Evolutionary conservation across 2,329 filamentous ascomycete genomes (phyloP).

Genomic region (Colletotrichum musae): DNA sequence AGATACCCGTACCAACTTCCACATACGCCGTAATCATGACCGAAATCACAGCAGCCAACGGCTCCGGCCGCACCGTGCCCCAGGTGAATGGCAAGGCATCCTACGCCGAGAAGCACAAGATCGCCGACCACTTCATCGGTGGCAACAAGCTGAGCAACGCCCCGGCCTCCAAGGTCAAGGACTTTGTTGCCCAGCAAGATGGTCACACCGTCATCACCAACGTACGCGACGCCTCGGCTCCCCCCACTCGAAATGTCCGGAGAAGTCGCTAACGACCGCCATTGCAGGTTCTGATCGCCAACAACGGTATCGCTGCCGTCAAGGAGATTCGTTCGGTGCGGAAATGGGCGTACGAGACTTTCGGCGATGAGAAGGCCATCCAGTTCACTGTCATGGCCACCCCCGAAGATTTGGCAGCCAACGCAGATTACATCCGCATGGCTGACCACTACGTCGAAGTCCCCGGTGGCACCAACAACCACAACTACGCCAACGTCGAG

Average conservation of each 20-base stretch:
- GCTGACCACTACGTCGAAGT: conserved; percentile 99
- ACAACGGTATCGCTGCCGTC: conserved; percentile 99
- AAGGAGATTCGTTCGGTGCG: conserved; percentile 99
- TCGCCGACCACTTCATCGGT: conserved; percentile 96
- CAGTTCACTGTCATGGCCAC: conserved; percentile 99
- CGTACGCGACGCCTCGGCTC: conserved; percentile 68
- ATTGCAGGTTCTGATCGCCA: conserved; percentile 92
- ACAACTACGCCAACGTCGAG: conserved; percentile 99
- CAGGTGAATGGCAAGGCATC: conserved; percentile 72
- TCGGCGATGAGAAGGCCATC: conserved; percentile 97
- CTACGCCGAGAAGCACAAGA: conserved; percentile 84
- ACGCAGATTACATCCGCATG: conserved; percentile 99
- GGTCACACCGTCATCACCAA: conserved; percentile 99
- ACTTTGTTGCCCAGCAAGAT: conserved; percentile 90
- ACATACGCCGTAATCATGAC: conserved; percentile 59
- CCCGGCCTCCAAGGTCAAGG: conserved; percentile 88
- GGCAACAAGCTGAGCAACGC: conserved; percentile 90
- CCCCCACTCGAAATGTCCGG: neutral
- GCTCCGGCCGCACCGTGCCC: conserved; percentile 65
- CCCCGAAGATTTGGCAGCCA: conserved; percentile 95
- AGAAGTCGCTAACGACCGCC: conserved; percentile 22
- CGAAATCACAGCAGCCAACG: conserved; percentile 59
- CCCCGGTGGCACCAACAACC: conserved; percentile 98
- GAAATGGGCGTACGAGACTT: conserved; percentile 99
- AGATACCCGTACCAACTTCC: conserved; percentile 38